A percentile compares a stretch with the other conserved stretches of the same genome.
These are phyloP conservation scores for Arabis hirsuta DNA, from an alignment of 345 rosid genomes.

Conservation along the genomic window DNA sequence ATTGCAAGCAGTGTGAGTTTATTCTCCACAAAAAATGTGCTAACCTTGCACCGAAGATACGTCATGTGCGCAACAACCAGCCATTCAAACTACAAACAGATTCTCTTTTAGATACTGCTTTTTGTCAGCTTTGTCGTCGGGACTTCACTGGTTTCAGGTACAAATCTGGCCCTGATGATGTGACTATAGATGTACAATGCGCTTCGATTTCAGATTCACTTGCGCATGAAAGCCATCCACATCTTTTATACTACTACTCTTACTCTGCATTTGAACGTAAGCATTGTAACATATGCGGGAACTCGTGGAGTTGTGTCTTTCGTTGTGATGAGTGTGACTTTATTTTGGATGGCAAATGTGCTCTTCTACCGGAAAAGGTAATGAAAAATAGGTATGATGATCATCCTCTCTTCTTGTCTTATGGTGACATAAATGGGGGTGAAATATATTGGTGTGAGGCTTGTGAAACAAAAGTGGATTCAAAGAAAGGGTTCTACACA, in stretches of 20 bases:
- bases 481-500: not conserved
- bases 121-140: not conserved
- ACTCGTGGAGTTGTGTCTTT: not conserved
- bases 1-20: conserved; percentile 1
- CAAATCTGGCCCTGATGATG: not conserved
- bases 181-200: conserved; percentile 13
- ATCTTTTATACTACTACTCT: conserved; percentile 19
- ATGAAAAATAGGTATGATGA: not conserved
- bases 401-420: conserved; percentile 5
- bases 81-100: not conserved
- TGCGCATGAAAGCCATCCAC: conserved; percentile 18
- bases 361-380: not conserved
- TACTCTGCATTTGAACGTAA: not conserved
- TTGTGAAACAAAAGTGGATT: not conserved
- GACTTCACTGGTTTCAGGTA: not conserved
- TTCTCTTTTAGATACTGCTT: not conserved
- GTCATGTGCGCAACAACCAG: not conserved
- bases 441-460: not conserved
- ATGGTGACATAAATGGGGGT: not conserved
- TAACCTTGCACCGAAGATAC: not conserved
- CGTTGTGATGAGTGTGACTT: not conserved
- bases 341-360: not conserved
- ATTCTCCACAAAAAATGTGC: conserved; percentile 29
- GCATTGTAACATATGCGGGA: not conserved
- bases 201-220: not conserved